These are phyloP conservation scores for Lipomyces oligophaga DNA, from an alignment of 805 yeast genomes.

Conservation along the genomic window DNA sequence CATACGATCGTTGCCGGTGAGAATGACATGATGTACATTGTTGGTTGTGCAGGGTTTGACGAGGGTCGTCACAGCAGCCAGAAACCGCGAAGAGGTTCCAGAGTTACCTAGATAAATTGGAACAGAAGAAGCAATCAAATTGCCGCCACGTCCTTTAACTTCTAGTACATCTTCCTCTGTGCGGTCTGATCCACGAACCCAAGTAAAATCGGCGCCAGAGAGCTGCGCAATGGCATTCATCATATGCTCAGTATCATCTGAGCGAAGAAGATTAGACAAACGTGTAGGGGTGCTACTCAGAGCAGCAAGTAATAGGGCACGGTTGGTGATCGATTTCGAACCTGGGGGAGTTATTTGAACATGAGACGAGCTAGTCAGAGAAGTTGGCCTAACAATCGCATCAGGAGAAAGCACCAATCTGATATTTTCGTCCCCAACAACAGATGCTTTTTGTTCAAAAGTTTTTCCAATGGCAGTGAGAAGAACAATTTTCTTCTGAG, in stretches of 20 bases:
- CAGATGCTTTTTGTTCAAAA: constrained; percentile 81
- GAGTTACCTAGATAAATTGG: constrained; percentile 92
- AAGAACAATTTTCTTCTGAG: constrained; percentile 80
- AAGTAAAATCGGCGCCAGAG: constrained; percentile 73
- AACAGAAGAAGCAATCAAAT: constrained; percentile 56
- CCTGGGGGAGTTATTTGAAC: constrained; percentile 82
- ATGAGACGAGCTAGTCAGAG: constrained; percentile 37
- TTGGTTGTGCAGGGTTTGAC: constrained; percentile 45
- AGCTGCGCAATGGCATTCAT: constrained; percentile 74
- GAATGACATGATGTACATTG: constrained; percentile 46
- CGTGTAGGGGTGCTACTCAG: constrained; percentile 80
- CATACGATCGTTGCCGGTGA: constrained; percentile 96
- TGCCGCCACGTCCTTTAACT: constrained; percentile 77
- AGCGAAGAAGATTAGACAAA: constrained; percentile 81
- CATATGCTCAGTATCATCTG: constrained; percentile 96
- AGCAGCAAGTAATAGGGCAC: constrained; percentile 91
- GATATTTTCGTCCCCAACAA: constrained; percentile 74
- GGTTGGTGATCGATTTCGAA: constrained; percentile 91
- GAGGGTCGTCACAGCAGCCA: constrained; percentile 87
- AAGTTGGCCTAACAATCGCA: constrained; percentile 48
- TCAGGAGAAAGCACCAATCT: constrained; percentile 82
- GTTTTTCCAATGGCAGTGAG: constrained; percentile 84
- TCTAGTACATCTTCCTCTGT: constrained; percentile 86
- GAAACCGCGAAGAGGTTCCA: constrained; percentile 94
- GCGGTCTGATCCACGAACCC: constrained; percentile 56